These are phyloP conservation scores for Brassica napus DNA, from an alignment of 345 rosid species.

Conservation along the genomic window DNA sequence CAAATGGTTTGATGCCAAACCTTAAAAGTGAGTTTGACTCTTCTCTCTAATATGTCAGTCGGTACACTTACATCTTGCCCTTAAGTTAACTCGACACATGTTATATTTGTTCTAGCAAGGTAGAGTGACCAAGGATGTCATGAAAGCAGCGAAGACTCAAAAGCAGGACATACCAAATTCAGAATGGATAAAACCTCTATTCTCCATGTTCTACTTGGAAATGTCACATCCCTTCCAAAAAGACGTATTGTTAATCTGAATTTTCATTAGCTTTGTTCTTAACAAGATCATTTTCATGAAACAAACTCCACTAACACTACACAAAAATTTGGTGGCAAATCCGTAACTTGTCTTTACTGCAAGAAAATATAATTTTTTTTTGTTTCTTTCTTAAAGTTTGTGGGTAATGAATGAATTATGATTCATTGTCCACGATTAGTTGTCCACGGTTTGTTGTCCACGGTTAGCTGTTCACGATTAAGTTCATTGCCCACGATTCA, in stretches of 20 bases:
- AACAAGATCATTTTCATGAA: not conserved
- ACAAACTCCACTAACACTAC: constrained; percentile 51
- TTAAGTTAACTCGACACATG: not conserved
- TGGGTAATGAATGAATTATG: too few species aligned
- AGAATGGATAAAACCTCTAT: constrained; percentile 90
- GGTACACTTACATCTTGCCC: not conserved
- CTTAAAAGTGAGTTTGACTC: constrained; percentile 58
- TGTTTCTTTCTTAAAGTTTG: too few species aligned
- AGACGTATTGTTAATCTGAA: not conserved
- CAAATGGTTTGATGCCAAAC: constrained; percentile 77
- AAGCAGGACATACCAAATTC: constrained; percentile 70
- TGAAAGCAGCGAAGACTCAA: constrained; percentile 77
- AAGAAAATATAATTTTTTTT: too few species aligned
- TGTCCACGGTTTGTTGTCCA: too few species aligned
- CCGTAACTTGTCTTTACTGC: too few species aligned
- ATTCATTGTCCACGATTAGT: too few species aligned
- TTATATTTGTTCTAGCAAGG: constrained; percentile 66
- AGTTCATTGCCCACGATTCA: too few species aligned
- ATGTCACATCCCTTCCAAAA: constrained; percentile 48
- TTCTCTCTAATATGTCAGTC: not conserved
- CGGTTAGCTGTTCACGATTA: too few species aligned
- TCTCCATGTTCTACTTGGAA: constrained; percentile 89
- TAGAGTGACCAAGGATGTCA: constrained; percentile 71
- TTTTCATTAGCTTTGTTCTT: not conserved
- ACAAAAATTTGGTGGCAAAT: constrained; percentile 2